Evolutionary conservation across 495 filamentous ascomycete genomes (phyloP), one percentile per base, ranked within the genome.

Genomic region (Melanomma pulvis-pyrius): DNA sequence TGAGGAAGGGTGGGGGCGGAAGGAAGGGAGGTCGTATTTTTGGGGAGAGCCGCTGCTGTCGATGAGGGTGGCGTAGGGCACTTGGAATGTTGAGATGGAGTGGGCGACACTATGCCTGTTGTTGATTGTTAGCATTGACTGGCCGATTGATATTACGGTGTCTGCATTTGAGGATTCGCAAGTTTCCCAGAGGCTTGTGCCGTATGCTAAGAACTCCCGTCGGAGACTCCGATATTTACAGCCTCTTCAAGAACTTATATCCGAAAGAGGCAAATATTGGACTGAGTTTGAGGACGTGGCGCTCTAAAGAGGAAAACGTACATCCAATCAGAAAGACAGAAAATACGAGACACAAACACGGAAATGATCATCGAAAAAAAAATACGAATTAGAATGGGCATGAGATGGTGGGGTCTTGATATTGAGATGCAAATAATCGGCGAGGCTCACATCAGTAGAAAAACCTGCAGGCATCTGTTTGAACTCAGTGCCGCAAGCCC

Each of bases 371-470:
- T 1, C 29, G 25, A 11, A 54, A n/a, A 36, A 11, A 6, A 34
- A 11, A 19, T 17, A 3, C 22, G 36, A 2, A 59, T 11, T 28
- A 30, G 19, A 34, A 2, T 6, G 26, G 28, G 26, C 13, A 4
- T 11, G 21, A 21, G 25, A 59, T 47, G 53, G 62, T 50, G 47
- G 48, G 34, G 54, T 25, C 7, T 47, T 55, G 47, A 61, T 60
- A 67, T 57, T n/a, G 12, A 50, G 30, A 41, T 25, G 53, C 28
- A 30, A 19, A 46, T n/a, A 32, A 36, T 24, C 52, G 44, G 61
- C 50, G 58, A 13, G 29, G 64, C 72, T 59, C 41, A 74, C 73
- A 72, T 73, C 12, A 74, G 44, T 12, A 74, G 62, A 41, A 74
- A 73, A 7, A 63, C 50, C 57, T 73, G 71, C 34, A 74, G 59